phyloP scores from a whole-genome alignment of 139 green algal genomes.

The Chlamydomonas eustigma region DNA sequence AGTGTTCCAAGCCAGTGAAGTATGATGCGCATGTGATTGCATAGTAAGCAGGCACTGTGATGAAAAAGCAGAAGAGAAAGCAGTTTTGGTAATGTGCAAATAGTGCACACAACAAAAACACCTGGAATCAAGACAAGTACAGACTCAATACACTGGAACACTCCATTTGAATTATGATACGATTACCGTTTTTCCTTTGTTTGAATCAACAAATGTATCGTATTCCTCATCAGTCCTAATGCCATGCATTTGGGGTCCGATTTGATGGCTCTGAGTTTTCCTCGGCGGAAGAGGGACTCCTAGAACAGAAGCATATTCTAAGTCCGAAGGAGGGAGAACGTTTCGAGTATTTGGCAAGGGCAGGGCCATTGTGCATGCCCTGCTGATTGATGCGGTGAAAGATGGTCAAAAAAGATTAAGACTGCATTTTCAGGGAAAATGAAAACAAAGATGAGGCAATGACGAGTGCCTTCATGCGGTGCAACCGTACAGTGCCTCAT shows the following conservation, averaged over 20 bases:
- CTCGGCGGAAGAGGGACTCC: too few species aligned
- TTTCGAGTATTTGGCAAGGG: too few species aligned
- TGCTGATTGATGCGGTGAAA: too few species aligned
- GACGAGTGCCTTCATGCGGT: too few species aligned
- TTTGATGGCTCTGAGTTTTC: constrained; percentile 21
- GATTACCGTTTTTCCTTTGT: constrained; percentile 19
- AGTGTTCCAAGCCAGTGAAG: too few species aligned
- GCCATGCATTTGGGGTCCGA: constrained; percentile 37
- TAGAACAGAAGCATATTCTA: too few species aligned
- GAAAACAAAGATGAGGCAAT: too few species aligned
- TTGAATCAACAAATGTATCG: constrained; percentile 19
- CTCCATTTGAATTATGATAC: neutral
- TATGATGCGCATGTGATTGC: neutral
- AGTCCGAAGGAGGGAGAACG: too few species aligned
- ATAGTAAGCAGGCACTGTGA: constrained; percentile 2
- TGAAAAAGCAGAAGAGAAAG: neutral
- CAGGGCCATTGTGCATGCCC: too few species aligned
- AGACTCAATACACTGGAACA: neutral
- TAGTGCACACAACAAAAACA: neutral
- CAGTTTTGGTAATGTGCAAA: neutral
- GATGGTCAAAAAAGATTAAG: too few species aligned
- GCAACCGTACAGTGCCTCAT: too few species aligned
- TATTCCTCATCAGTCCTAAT: constrained; percentile 46
- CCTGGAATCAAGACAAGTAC: neutral
- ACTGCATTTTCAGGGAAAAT: too few species aligned